Evolutionary conservation across 352 stramenopile genomes (phyloP), one percentile per base, ranked within the genome.

Genomic region (Phytophthora aleatoria): DNA sequence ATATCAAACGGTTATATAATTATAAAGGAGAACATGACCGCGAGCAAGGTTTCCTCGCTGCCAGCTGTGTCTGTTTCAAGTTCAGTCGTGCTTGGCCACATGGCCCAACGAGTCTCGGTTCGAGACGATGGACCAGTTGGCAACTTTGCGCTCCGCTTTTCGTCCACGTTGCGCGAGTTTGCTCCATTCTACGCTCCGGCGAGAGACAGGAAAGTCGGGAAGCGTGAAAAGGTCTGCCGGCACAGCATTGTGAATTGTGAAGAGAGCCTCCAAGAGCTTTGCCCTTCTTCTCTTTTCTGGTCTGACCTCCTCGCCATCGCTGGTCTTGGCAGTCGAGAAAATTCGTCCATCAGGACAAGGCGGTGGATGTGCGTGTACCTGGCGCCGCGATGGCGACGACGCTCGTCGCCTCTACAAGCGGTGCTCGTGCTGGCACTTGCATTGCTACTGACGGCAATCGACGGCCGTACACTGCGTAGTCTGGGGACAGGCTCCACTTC

Each of bases 321-420:
- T 45, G 36, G 53, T 70, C 53, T 70, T 68, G 67, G 28, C 50
- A 68, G 52, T 67, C 56, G 55, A 67, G 55, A 71, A 71, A 43
- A 26, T 61, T 56, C 54, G 11, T 64, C 49, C 30, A 16, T 41
- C 39, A 68, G 35, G 20, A 51, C 13, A 33, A 61, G 35, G 52
- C 48, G 27, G 50, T 44, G 50, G n/a, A 76, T 76, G 68, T 69
- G 52, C 50, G 58, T 64, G 50, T 62, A 76, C 44, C 47, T 76
- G 49, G 64, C 64, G 33, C 58, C 68, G 26, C 64, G 68, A 67
- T 73, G 68, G 68, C 57, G 68, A 38, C 42, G 68, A 57, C 64
- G 54, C 13, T 50, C 49, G 26, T 26, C 43, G 26, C 28, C 10
- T 28, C 6, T 62, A 11, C 44, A 60, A 45, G 31, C 16, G 42